A percentile compares a stretch with the other conserved stretches of the same genome.
Conservation (phyloP, 257 asterid genomes). For the Solanum chiquidenum region DNA sequence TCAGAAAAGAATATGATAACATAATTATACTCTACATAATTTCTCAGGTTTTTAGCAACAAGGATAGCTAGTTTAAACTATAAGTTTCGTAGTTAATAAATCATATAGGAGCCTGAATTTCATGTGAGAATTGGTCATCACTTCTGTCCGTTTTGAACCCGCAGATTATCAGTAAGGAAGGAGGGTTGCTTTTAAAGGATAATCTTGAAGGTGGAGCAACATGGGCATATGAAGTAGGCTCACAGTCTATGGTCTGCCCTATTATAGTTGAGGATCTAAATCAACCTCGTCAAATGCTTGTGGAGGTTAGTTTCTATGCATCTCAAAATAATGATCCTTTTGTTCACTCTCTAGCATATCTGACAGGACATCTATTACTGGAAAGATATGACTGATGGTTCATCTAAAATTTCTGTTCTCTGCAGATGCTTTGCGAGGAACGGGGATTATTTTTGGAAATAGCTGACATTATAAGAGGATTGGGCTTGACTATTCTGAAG, state of each 20-base stretch:
- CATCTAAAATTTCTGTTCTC: not conserved
- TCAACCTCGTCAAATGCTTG: slow-evolving; percentile 89
- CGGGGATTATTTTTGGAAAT: slow-evolving; percentile 78
- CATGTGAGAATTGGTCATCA: not conserved
- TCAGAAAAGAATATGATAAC: not conserved
- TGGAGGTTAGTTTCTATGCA: slow-evolving; percentile 41
- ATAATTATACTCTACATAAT: not conserved
- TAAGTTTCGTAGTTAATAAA: not conserved
- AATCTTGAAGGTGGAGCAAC: slow-evolving; percentile 84
- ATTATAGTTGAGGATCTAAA: slow-evolving; percentile 86
- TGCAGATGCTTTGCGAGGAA: slow-evolving; percentile 88
- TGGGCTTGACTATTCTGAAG: slow-evolving; percentile 79
- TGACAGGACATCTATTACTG: not conserved
- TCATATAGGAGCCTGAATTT: not conserved
- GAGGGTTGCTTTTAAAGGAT: slow-evolving; percentile 57
- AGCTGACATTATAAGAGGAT: slow-evolving; percentile 85
- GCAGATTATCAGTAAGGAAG: slow-evolving; percentile 69
- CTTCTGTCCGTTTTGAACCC: not conserved
- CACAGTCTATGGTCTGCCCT: slow-evolving; percentile 78
- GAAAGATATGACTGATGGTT: not conserved
- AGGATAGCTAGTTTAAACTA: not conserved
- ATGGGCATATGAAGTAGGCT: slow-evolving; percentile 94
- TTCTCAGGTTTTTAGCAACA: not conserved
- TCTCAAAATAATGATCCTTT: not conserved
- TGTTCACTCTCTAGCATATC: not conserved